A percentile compares a stretch with the other conserved stretches of the same genome.
These are phyloP conservation scores for Evansstolkia leycettana DNA, from an alignment of 495 filamentous ascomycete genomes.

Conservation along the genomic window DNA sequence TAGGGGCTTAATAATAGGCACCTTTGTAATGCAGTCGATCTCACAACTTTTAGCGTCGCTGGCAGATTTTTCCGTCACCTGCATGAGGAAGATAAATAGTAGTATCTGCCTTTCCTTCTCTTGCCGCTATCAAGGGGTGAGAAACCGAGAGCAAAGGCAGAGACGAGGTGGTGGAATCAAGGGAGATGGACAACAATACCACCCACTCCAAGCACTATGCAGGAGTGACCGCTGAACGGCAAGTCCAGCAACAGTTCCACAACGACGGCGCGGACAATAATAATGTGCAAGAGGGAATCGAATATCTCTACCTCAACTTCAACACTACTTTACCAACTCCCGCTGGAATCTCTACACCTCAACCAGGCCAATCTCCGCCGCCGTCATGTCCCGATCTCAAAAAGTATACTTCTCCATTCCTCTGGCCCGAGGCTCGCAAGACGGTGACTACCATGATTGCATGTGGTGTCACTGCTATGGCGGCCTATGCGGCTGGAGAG, in stretches of 20 bases:
- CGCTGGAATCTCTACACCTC: slow-evolving; percentile 25
- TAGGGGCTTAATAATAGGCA: too few relatives aligned
- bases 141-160: too few relatives aligned
- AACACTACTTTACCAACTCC: slow-evolving; percentile 53
- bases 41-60: too few relatives aligned
- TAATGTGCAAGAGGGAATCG: slow-evolving; percentile 28
- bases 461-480: slow-evolving; percentile 61
- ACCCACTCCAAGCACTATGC: too few relatives aligned
- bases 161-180: too few relatives aligned
- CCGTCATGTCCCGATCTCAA: slow-evolving; percentile 51
- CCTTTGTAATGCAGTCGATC: too few relatives aligned
- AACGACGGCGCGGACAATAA: not conserved
- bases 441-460: slow-evolving; percentile 60
- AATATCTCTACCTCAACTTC: slow-evolving; percentile 62
- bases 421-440: slow-evolving; percentile 61
- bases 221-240: too few relatives aligned
- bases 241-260: not conserved
- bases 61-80: too few relatives aligned
- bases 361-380: slow-evolving; percentile 25
- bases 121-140: too few relatives aligned
- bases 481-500: slow-evolving; percentile 72
- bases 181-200: too few relatives aligned
- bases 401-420: slow-evolving; percentile 56
- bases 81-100: too few relatives aligned
- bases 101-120: too few relatives aligned